Conservation (phyloP, 257 asterid genomes). For the Hygrophila difformis region DNA sequence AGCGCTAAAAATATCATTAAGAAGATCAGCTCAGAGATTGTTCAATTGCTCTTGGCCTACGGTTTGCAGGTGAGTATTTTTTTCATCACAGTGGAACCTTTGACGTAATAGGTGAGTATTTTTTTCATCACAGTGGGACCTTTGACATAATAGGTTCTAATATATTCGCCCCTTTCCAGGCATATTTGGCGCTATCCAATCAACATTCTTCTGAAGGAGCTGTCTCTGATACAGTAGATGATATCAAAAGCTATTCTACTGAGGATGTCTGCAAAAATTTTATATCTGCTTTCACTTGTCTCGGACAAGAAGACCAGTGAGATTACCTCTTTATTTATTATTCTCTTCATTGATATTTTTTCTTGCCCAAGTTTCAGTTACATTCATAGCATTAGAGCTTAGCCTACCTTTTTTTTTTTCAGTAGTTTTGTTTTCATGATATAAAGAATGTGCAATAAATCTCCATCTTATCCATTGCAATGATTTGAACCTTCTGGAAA, state of each 20-base stretch:
- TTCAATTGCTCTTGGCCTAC: constrained; percentile 70
- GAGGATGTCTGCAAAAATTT: constrained; percentile 49
- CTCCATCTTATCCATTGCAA: no score
- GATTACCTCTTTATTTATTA: constrained; percentile 15
- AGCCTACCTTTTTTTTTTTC: no score
- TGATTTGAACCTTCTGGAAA: no score
- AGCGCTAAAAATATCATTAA: constrained; percentile 47
- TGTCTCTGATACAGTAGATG: constrained; percentile 25
- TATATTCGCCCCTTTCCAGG: constrained; percentile 38
- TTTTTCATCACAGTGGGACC: background rate
- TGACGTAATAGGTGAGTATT: background rate
- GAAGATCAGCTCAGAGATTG: constrained; percentile 49
- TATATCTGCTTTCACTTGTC: constrained; percentile 55
- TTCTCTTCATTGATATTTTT: constrained; percentile 1
- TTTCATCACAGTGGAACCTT: background rate
- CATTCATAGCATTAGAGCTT: no score
- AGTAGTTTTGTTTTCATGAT: no score
- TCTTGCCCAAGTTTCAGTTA: no score
- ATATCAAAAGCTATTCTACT: constrained; percentile 26
- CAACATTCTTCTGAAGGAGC: constrained; percentile 28
- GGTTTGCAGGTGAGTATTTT: constrained; percentile 60
- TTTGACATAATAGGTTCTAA: constrained; percentile 3
- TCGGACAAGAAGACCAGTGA: constrained; percentile 59
- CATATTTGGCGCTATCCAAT: constrained; percentile 45
- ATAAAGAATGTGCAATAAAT: no score